Evolutionary conservation across 2,329 filamentous ascomycete genomes (phyloP).

Genomic region (Fonsecaea nubica): DNA sequence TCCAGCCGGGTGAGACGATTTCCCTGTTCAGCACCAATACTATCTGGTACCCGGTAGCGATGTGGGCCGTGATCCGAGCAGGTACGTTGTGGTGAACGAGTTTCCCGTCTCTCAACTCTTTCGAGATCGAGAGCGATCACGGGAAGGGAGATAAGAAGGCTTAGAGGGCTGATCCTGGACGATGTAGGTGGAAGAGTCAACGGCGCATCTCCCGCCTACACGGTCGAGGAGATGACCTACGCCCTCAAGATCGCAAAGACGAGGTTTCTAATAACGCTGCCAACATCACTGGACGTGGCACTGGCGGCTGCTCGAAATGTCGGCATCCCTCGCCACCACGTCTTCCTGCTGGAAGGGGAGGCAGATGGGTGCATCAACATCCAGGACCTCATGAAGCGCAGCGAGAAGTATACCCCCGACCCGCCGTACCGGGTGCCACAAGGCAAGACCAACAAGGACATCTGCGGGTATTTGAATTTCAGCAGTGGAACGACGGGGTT

Average conservation of each 20-base stretch:
- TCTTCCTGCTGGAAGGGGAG: slow-evolving; percentile 64
- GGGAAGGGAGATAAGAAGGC: not conserved
- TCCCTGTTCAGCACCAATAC: slow-evolving; percentile 69
- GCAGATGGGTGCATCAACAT: slow-evolving; percentile 56
- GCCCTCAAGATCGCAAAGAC: slow-evolving; percentile 64
- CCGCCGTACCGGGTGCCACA: slow-evolving; percentile 57
- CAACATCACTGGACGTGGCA: slow-evolving; percentile 62
- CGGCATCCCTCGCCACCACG: slow-evolving; percentile 58
- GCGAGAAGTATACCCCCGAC: slow-evolving; percentile 37
- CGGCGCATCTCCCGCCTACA: slow-evolving; percentile 70
- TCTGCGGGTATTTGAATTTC: slow-evolving; percentile 68
- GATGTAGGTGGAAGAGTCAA: slow-evolving; percentile 58
- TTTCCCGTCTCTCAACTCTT: not conserved
- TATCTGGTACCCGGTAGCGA: slow-evolving; percentile 70
- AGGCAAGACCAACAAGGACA: slow-evolving; percentile 60
- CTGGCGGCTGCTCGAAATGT: slow-evolving; percentile 60
- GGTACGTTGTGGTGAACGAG: slow-evolving; percentile 41
- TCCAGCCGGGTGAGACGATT: slow-evolving; percentile 63
- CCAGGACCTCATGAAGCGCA: slow-evolving; percentile 44
- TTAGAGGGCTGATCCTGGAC: not conserved
- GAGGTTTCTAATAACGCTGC: slow-evolving; percentile 65
- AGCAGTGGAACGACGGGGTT: slow-evolving; percentile 76
- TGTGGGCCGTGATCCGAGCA: slow-evolving; percentile 62
- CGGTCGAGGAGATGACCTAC: slow-evolving; percentile 71
- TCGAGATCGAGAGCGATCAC: not conserved